Evolutionary conservation across 2,329 filamentous ascomycete species (phyloP).

Genomic region (Ophiostoma quercus): DNA sequence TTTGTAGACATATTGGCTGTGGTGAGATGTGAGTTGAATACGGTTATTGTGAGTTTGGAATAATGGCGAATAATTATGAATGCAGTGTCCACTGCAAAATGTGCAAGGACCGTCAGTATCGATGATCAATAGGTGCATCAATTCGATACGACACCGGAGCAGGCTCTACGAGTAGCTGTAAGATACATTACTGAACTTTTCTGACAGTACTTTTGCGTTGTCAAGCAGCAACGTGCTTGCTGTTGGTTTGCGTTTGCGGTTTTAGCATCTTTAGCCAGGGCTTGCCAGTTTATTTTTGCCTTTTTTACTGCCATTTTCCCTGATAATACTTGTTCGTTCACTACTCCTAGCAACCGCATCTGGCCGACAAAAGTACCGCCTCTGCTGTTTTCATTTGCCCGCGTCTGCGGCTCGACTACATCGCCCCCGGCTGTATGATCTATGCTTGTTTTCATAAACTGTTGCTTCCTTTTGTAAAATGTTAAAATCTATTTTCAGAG

Average conservation of each 20-base stretch:
- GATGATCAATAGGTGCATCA: no score
- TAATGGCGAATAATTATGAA: no score
- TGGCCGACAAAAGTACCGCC: neutral
- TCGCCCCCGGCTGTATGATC: neutral
- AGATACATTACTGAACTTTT: no score
- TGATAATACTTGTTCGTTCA: neutral
- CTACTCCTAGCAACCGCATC: neutral
- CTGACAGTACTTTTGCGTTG: conserved; percentile 2
- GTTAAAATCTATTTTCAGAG: neutral
- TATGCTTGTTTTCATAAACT: neutral
- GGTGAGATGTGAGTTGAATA: no score
- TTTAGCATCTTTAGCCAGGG: neutral
- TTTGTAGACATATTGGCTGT: no score
- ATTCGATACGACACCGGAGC: neutral
- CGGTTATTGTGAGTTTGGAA: no score
- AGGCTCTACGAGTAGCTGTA: neutral
- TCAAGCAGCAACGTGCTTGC: neutral
- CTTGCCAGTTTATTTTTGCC: neutral
- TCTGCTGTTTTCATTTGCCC: neutral
- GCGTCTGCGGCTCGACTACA: neutral
- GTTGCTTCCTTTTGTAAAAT: neutral
- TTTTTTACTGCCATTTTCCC: neutral
- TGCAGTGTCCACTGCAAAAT: no score
- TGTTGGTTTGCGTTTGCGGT: no score
- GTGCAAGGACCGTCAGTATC: no score